phyloP scores from a whole-genome alignment of 2,329 filamentous ascomycete genomes.

The Penicillium sp. region DNA sequence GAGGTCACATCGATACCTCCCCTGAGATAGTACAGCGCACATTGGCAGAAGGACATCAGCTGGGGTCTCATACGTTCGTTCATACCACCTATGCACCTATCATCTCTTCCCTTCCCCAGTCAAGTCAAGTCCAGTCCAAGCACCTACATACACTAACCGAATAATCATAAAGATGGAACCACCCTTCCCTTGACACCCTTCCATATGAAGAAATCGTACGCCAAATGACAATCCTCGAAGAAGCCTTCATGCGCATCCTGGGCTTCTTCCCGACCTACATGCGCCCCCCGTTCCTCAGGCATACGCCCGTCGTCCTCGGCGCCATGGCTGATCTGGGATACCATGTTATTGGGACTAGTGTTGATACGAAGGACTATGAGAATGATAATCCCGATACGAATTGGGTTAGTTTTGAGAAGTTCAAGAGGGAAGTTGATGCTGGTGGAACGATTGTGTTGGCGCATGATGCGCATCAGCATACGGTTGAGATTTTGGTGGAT shows the following conservation, averaged over 20 bases:
- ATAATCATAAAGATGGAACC: conserved; percentile 36
- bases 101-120: not conserved
- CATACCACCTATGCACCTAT: conserved; percentile 2
- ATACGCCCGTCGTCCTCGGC: conserved; percentile 32
- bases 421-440: conserved; percentile 31
- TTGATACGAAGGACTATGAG: conserved; percentile 48
- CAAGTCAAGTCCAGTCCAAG: not conserved
- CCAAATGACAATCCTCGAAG: conserved; percentile 47
- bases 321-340: conserved; percentile 47
- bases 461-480: conserved; percentile 42
- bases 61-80: conserved; percentile 48
- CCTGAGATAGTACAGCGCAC: conserved; percentile 34
- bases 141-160: not conserved
- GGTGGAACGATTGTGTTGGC: conserved; percentile 37
- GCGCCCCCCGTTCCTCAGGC: conserved; percentile 47
- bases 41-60: conserved; percentile 45
- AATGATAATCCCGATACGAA: conserved; percentile 34
- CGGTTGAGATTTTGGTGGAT: conserved; percentile 34
- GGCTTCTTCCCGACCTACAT: conserved; percentile 51
- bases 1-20: conserved; percentile 32
- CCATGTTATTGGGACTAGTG: conserved; percentile 45
- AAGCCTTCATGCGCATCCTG: conserved; percentile 41
- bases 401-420: conserved; percentile 34
- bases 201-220: conserved; percentile 31
- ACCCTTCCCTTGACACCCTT: conserved; percentile 41